Conservation (phyloP, 2,329 filamentous ascomycete species). For the Aspergillus niger region DNA sequence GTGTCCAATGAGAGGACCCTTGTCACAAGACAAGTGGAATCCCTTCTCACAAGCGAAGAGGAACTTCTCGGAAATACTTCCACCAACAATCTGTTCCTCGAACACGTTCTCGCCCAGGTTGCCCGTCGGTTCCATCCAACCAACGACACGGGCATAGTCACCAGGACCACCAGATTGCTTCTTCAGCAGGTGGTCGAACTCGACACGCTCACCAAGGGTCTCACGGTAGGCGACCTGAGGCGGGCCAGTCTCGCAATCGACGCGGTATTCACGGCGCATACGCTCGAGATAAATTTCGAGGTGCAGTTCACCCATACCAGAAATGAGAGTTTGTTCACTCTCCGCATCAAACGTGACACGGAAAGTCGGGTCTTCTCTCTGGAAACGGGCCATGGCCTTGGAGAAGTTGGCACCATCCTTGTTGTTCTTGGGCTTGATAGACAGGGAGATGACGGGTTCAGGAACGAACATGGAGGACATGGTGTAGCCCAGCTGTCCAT, state of each 20-base stretch:
- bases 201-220: slow-evolving; percentile 76
- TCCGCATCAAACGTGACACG: slow-evolving; percentile 89
- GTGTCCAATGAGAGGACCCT: slow-evolving; percentile 90
- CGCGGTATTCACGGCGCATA: slow-evolving; percentile 93
- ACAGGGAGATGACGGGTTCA: slow-evolving; percentile 96
- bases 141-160: slow-evolving; percentile 90
- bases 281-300: slow-evolving; percentile 97
- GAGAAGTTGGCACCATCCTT: slow-evolving; percentile 93
- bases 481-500: slow-evolving; percentile 85
- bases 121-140: slow-evolving; percentile 84
- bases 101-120: slow-evolving; percentile 75
- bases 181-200: slow-evolving; percentile 92
- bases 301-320: slow-evolving; percentile 96
- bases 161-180: slow-evolving; percentile 95
- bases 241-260: slow-evolving; percentile 92
- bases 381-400: slow-evolving; percentile 98
- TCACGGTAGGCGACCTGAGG: slow-evolving; percentile 97
- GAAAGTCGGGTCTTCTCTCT: slow-evolving; percentile 97
- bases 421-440: slow-evolving; percentile 91
- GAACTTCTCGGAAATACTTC: slow-evolving; percentile 93
- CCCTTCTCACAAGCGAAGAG: slow-evolving; percentile 93
- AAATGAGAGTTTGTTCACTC: slow-evolving; percentile 95
- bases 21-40: slow-evolving; percentile 78
- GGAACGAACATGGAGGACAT: slow-evolving; percentile 98
- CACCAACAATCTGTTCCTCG: slow-evolving; percentile 83